Evolutionary conservation across 345 rosid species (phyloP).

Genomic region (Eucalyptus coolabah): DNA sequence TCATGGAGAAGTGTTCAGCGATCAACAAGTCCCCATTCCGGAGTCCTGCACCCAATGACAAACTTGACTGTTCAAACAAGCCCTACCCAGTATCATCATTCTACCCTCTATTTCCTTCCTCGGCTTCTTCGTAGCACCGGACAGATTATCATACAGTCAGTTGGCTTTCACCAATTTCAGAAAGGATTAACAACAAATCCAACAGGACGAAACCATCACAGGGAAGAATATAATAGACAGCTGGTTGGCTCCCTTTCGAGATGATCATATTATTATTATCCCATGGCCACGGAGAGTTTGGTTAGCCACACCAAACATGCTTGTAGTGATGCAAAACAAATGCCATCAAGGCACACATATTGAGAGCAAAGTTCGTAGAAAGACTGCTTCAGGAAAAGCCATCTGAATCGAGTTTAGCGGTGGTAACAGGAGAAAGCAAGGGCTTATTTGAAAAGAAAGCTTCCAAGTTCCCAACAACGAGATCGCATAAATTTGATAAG

Average conservation of each 20-base stretch:
- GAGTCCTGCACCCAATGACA: background rate
- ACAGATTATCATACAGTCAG: background rate
- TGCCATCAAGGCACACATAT: background rate
- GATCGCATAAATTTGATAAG: conserved; percentile 1
- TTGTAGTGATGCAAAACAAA: background rate
- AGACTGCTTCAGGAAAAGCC: background rate
- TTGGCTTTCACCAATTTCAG: background rate
- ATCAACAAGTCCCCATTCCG: background rate
- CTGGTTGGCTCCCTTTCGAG: background rate
- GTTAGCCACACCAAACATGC: background rate
- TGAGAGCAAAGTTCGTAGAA: background rate
- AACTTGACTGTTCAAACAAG: background rate
- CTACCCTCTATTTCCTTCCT: background rate
- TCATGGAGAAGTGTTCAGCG: background rate
- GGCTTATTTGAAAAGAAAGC: conserved; percentile 41
- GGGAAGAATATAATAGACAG: background rate
- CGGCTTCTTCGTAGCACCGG: background rate
- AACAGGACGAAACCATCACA: background rate
- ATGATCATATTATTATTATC: background rate
- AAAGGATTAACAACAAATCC: background rate
- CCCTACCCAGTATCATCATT: background rate
- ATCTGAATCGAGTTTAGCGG: background rate
- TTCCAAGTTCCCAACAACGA: conserved; percentile 26
- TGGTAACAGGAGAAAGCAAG: background rate
- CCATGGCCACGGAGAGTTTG: background rate